Percentiles rank a stretch among this genome's conserved stretches.
These are phyloP conservation scores for Botrytis pseudocinerea DNA, from an alignment of 2,329 filamentous ascomycete species.

Conservation along the genomic window DNA sequence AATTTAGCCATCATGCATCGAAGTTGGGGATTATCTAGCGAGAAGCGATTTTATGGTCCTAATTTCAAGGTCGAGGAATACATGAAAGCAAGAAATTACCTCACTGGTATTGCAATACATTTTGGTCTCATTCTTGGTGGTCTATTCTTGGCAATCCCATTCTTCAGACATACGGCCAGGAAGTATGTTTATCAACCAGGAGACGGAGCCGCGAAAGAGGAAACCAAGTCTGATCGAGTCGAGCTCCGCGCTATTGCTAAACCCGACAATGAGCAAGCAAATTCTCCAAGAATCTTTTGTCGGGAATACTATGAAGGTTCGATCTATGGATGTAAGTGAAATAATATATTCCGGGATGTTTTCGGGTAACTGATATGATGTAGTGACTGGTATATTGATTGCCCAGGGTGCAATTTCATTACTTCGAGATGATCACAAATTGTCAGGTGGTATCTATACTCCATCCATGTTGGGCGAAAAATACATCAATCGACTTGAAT, in stretches of 20 bases:
- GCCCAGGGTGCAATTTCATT: slow-evolving; percentile 66
- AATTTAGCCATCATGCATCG: slow-evolving; percentile 59
- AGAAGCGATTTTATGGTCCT: slow-evolving; percentile 56
- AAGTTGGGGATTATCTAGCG: slow-evolving; percentile 59
- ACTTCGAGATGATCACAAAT: slow-evolving; percentile 58
- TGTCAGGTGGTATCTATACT: slow-evolving; percentile 70
- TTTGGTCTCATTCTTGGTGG: slow-evolving; percentile 48
- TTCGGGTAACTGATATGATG: slow-evolving; percentile 24
- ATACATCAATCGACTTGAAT: slow-evolving; percentile 62
- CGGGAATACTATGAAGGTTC: slow-evolving; percentile 59
- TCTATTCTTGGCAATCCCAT: slow-evolving; percentile 43
- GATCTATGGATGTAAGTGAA: slow-evolving; percentile 61
- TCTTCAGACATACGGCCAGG: slow-evolving; percentile 46
- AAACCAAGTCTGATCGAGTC: slow-evolving; percentile 57
- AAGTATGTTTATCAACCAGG: slow-evolving; percentile 54
- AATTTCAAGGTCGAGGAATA: slow-evolving; percentile 61
- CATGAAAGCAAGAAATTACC: slow-evolving; percentile 51
- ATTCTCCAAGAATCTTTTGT: slow-evolving; percentile 48
- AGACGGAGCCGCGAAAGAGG: slow-evolving; percentile 54
- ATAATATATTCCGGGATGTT: background rate
- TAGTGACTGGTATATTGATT: slow-evolving; percentile 66
- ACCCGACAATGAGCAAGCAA: slow-evolving; percentile 53
- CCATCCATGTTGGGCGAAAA: slow-evolving; percentile 69
- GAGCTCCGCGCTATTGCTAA: slow-evolving; percentile 64
- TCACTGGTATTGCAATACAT: slow-evolving; percentile 54